Conservation (phyloP, 2,329 filamentous ascomycete species). For the Penicillium verrucosum region DNA sequence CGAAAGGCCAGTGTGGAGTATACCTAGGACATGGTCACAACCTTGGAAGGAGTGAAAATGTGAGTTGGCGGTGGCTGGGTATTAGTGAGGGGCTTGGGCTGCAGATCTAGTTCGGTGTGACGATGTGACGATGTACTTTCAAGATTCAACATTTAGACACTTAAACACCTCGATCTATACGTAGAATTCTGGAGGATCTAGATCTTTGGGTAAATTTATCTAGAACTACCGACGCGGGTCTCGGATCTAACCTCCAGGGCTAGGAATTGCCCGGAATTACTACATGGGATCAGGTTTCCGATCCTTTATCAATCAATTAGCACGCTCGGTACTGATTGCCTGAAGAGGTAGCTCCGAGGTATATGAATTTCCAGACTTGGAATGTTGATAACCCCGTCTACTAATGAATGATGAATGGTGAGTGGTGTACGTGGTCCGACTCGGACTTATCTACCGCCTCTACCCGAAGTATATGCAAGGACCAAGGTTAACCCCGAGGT, state of each 20-base stretch:
- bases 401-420: too few species aligned
- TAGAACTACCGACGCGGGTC: background rate
- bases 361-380: background rate
- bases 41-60: background rate
- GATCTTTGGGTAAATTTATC: background rate
- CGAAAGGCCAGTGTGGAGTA: background rate
- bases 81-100: slow-evolving; percentile 7
- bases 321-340: slow-evolving; percentile 12
- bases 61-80: slow-evolving; percentile 7
- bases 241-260: background rate
- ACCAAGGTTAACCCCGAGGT: slow-evolving; percentile 10
- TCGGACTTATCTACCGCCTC: background rate
- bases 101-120: slow-evolving; percentile 9
- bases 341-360: slow-evolving; percentile 5
- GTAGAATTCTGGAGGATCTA: background rate
- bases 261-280: background rate
- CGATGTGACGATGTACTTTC: background rate
- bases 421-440: background rate
- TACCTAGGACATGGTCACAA: background rate
- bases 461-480: background rate
- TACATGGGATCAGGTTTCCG: slow-evolving; percentile 1
- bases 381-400: too few species aligned
- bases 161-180: background rate
- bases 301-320: background rate
- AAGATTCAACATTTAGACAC: background rate